Evolutionary conservation across 371 early-diverging fungal genomes (phyloP).

Genomic region (Mucor irregularis): DNA sequence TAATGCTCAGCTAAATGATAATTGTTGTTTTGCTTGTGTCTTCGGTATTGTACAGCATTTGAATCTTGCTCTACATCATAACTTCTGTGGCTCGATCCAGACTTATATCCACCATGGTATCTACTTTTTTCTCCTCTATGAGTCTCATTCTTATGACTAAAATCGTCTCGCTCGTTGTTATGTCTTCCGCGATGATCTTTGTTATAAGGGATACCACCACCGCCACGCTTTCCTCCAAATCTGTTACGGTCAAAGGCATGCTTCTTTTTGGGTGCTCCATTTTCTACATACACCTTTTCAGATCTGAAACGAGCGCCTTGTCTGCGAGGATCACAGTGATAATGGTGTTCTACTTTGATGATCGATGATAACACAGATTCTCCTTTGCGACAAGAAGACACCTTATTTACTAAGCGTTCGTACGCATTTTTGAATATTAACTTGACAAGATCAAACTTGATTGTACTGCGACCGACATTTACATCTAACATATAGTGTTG

Average conservation of each 20-base stretch:
- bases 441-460: slow-evolving; percentile 5
- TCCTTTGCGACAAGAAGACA: neutral
- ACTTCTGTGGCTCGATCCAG: no score
- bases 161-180: neutral
- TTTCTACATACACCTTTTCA: slow-evolving; percentile 1
- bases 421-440: neutral
- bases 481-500: slow-evolving; percentile 1
- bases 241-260: no score
- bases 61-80: neutral
- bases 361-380: slow-evolving; percentile 19
- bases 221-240: neutral
- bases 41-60: slow-evolving; percentile 1
- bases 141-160: neutral
- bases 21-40: slow-evolving; percentile 9
- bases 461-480: slow-evolving; percentile 23
- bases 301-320: slow-evolving; percentile 13
- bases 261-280: neutral
- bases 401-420: neutral
- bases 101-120: neutral
- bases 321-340: slow-evolving; percentile 5
- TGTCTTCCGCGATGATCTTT: neutral
- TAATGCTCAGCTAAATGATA: slow-evolving; percentile 13
- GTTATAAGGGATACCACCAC: neutral
- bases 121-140: neutral
- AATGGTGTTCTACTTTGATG: slow-evolving; percentile 11